Evolutionary conservation across 2,329 filamentous ascomycete genomes (phyloP).

Genomic region (Alternaria sp.): DNA sequence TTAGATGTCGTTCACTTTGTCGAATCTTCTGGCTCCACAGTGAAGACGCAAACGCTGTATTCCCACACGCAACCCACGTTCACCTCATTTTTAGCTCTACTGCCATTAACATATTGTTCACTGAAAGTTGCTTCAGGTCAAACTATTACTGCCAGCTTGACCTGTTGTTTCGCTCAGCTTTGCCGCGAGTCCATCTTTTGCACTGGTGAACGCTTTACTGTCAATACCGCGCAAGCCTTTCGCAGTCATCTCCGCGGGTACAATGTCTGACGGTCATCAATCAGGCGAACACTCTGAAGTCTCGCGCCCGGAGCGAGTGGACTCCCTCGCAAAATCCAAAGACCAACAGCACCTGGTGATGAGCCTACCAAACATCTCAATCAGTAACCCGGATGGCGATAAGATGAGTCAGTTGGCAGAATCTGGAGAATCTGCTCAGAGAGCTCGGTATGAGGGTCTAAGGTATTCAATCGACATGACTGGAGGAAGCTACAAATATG

Average conservation of each 20-base stretch:
- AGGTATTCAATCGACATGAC: background rate
- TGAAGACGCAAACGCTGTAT: conserved; percentile 17
- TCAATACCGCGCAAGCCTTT: background rate
- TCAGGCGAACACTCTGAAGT: background rate
- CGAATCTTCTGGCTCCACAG: background rate
- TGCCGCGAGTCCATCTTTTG: background rate
- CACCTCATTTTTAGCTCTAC: conserved; percentile 10
- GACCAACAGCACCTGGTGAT: background rate
- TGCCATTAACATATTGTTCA: background rate
- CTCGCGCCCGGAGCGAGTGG: background rate
- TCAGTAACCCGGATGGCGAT: background rate
- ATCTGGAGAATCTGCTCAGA: background rate
- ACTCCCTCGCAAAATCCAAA: background rate
- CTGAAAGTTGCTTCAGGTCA: background rate
- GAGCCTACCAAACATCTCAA: conserved; percentile 1
- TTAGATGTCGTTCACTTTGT: background rate
- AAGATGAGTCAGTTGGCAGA: background rate
- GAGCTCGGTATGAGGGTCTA: background rate
- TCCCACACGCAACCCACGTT: conserved; percentile 3
- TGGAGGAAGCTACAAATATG: conserved; percentile 4
- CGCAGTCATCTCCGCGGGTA: background rate
- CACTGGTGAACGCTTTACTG: background rate
- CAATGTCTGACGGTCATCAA: background rate
- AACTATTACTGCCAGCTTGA: background rate
- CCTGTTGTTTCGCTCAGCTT: background rate